phyloP scores from a whole-genome alignment of 768 basidiomycete genomes.

The Fibroporia radiculosa region DNA sequence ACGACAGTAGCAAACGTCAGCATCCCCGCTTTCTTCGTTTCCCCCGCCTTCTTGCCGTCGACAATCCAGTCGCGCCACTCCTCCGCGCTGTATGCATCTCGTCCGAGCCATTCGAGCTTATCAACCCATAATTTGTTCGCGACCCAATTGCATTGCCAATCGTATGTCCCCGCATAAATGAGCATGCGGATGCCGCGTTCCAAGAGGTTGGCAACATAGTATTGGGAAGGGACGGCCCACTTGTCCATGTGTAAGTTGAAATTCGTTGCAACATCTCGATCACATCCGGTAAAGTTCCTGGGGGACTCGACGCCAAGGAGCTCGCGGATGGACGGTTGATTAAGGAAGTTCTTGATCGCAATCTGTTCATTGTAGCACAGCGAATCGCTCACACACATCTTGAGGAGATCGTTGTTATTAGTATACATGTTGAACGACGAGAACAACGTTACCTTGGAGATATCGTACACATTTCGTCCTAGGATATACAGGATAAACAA shows the following conservation, averaged over 20 bases:
- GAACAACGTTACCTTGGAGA: conserved; percentile 37
- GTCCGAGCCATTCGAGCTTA: conserved; percentile 64
- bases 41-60: conserved; percentile 45
- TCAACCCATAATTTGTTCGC: conserved; percentile 75
- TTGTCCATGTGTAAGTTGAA: conserved; percentile 60
- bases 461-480: conserved; percentile 49
- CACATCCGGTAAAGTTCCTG: conserved; percentile 53
- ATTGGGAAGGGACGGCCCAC: conserved; percentile 45
- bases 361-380: conserved; percentile 33
- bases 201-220: conserved; percentile 62
- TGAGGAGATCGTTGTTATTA: neutral
- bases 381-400: conserved; percentile 22
- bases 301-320: conserved; percentile 39
- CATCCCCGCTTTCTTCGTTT: conserved; percentile 44
- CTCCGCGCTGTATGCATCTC: conserved; percentile 38
- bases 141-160: conserved; percentile 77
- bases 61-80: conserved; percentile 56
- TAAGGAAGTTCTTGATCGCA: conserved; percentile 38
- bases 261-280: conserved; percentile 34
- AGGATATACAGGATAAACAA: neutral
- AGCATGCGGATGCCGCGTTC: conserved; percentile 71
- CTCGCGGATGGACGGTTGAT: conserved; percentile 34
- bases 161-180: conserved; percentile 68
- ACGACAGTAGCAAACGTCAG: conserved; percentile 59
- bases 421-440: neutral